phyloP scores from a whole-genome alignment of 2,329 filamentous ascomycete genomes.

The Knoxdaviesia capensis region DNA sequence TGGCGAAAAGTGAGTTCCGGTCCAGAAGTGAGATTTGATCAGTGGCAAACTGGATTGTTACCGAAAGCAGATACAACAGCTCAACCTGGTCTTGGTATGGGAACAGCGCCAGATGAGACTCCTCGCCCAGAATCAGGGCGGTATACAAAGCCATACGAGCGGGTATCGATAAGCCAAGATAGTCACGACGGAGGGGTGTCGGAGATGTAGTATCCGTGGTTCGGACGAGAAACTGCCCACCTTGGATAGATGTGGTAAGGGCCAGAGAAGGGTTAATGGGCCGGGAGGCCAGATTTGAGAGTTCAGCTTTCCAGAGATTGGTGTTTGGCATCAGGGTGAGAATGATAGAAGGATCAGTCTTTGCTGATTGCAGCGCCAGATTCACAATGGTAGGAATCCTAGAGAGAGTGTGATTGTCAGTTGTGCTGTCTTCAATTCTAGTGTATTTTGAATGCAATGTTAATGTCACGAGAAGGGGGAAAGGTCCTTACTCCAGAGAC shows the following conservation, averaged over 20 bases:
- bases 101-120: too few relatives aligned
- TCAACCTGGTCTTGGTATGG: constrained; percentile 20
- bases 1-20: constrained; percentile 15
- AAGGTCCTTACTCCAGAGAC: constrained; percentile 26
- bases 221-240: constrained; percentile 43
- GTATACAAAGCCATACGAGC: constrained; percentile 50
- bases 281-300: constrained; percentile 31
- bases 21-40: constrained; percentile 31
- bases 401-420: background rate
- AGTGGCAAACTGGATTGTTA: constrained; percentile 28
- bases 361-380: constrained; percentile 21
- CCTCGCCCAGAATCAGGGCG: too few relatives aligned
- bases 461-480: too few relatives aligned
- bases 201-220: too few relatives aligned
- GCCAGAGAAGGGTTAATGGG: constrained; percentile 43
- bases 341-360: constrained; percentile 12
- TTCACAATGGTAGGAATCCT: constrained; percentile 32
- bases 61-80: constrained; percentile 26
- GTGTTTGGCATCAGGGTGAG: constrained; percentile 41
- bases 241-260: constrained; percentile 52
- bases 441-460: too few relatives aligned
- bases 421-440: too few relatives aligned
- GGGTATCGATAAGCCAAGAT: constrained; percentile 49
- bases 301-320: constrained; percentile 42
- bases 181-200: constrained; percentile 31